phyloP scores from a whole-genome alignment of 1,139 yeast species.

The Geotrichum australiense region DNA sequence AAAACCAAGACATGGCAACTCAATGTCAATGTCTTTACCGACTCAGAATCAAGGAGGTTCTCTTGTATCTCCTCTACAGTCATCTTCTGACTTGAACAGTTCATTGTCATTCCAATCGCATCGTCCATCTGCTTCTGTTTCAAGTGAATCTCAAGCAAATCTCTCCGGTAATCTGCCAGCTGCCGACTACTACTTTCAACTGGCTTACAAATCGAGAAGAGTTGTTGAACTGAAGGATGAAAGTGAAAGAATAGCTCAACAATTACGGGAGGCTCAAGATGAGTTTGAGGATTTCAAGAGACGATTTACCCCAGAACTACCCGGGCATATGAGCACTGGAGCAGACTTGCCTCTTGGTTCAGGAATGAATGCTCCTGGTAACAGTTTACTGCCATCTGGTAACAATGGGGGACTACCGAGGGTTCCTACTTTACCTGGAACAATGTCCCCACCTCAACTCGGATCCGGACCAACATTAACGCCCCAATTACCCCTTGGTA shows the following conservation, averaged over 20 bases:
- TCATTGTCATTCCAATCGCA: constrained; percentile 1
- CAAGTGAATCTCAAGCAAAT: not conserved
- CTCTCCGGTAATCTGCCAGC: constrained; percentile 1
- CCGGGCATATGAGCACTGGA: not conserved
- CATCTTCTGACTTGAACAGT: constrained; percentile 8
- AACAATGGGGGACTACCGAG: too few species aligned
- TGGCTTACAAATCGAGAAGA: constrained; percentile 34
- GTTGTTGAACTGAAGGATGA: constrained; percentile 34
- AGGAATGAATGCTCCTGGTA: too few species aligned
- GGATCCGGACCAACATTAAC: not conserved
- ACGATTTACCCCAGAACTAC: constrained; percentile 12
- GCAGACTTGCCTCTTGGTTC: not conserved
- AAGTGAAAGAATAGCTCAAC: constrained; percentile 28
- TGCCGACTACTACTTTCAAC: constrained; percentile 26
- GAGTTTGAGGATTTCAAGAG: constrained; percentile 22
- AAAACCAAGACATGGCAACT: constrained; percentile 10
- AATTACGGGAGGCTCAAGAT: constrained; percentile 28
- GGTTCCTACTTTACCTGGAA: too few species aligned
- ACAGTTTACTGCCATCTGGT: too few species aligned
- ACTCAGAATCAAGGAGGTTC: not conserved
- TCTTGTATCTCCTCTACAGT: not conserved
- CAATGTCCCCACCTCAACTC: too few species aligned
- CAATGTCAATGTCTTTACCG: constrained; percentile 13
- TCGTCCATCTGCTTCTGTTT: constrained; percentile 9
- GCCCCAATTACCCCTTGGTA: not conserved